A percentile compares a stretch with the other conserved stretches of the same genome.
Evolutionary conservation across 306 rosid species (phyloP).

Genomic region (Ammopiptanthus mongolicus): DNA sequence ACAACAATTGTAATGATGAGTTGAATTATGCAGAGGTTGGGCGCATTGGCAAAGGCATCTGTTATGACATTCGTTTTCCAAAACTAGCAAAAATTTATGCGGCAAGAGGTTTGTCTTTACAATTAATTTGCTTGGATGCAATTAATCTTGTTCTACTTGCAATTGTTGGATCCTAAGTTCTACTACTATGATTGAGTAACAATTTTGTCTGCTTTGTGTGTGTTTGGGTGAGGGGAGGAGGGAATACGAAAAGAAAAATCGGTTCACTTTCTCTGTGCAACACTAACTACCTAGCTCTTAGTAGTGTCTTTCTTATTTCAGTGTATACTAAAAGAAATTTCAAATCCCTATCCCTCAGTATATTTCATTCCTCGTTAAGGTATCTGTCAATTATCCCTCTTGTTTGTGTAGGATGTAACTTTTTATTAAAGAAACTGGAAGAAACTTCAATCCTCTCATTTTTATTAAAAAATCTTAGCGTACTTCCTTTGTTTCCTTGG

Average conservation of each 20-base stretch:
- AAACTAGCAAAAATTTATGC: constrained; percentile 98
- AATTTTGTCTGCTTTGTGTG: background rate
- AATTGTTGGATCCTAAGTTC: background rate
- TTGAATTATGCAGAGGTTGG: constrained; percentile 76
- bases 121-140: background rate
- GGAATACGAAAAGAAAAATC: too few relatives aligned
- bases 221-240: too few relatives aligned
- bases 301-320: background rate
- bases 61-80: constrained; percentile 89
- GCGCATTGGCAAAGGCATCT: constrained; percentile 89
- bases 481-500: too few relatives aligned
- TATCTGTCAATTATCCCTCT: background rate
- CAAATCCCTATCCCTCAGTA: background rate
- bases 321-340: constrained; percentile 4
- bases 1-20: constrained; percentile 12
- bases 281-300: too few relatives aligned
- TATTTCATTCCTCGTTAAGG: background rate
- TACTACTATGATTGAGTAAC: background rate
- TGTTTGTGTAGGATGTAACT: background rate
- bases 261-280: background rate
- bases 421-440: too few relatives aligned
- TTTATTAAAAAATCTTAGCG: too few relatives aligned
- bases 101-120: constrained; percentile 74
- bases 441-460: too few relatives aligned
- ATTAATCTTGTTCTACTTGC: background rate